phyloP scores from a whole-genome alignment of 768 basidiomycete genomes.

The Termitomyces sp. region DNA sequence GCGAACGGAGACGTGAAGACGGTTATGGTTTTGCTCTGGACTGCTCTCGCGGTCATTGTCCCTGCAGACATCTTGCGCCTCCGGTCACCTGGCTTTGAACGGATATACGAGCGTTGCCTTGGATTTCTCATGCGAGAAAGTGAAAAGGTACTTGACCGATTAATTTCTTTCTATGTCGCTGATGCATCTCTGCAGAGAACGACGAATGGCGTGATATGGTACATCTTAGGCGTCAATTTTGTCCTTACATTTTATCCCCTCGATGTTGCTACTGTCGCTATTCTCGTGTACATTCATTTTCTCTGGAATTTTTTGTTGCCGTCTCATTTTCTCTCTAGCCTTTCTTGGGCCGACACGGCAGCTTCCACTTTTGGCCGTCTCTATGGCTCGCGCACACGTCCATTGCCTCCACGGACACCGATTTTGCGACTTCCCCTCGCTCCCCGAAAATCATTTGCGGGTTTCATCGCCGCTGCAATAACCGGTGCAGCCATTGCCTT shows the following conservation, averaged over 20 bases:
- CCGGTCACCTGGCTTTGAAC: conserved; percentile 55
- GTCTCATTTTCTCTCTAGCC: conserved; percentile 35
- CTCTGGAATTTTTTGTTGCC: background rate
- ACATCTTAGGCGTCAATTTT: conserved; percentile 80
- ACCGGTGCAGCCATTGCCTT: conserved; percentile 66
- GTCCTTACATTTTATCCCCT: conserved; percentile 73
- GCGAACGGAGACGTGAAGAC: conserved; percentile 56
- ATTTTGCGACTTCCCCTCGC: conserved; percentile 61
- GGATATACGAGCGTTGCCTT: conserved; percentile 61
- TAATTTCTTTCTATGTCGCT: background rate
- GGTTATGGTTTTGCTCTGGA: conserved; percentile 59
- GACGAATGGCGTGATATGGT: conserved; percentile 88
- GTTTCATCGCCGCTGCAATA: conserved; percentile 71
- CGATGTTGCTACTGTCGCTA: conserved; percentile 85
- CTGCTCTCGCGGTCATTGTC: conserved; percentile 60
- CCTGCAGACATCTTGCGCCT: conserved; percentile 77
- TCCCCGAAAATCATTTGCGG: conserved; percentile 79
- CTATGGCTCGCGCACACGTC: conserved; percentile 64
- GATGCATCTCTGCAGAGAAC: conserved; percentile 36
- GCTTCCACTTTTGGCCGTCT: conserved; percentile 91
- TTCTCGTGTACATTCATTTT: conserved; percentile 66
- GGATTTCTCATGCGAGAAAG: conserved; percentile 90
- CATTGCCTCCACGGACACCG: conserved; percentile 35
- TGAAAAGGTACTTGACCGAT: conserved; percentile 55
- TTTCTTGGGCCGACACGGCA: conserved; percentile 94